Base-by-base conservation (phyloP, 2,329 filamentous ascomycete species). In the Colletotrichum horii region DNA sequence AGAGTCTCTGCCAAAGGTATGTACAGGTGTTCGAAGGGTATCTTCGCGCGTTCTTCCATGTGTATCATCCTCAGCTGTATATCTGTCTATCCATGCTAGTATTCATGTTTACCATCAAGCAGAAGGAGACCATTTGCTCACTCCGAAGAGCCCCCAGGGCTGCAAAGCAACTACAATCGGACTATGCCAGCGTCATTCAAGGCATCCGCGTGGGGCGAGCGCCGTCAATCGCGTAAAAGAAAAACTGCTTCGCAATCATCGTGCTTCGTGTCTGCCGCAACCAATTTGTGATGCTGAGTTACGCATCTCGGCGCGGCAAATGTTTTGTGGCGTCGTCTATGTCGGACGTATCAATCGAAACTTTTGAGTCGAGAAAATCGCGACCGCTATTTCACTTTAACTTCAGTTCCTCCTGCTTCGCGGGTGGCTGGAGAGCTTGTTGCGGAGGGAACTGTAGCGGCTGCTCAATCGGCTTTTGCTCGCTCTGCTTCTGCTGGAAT, bases 401-500 rank as follows among this genome's bases (percentile, higher is more conserved):
- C 38, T 72, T 75, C 15, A 75, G 19, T 6, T 75, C 68, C 26
- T 72, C 68, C 15, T 66, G 72, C 4, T 24, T 22, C 12, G 62
- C 38, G n/a, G 60, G 28, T 4, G 64, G 58, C 6, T 55, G 52
- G 11, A 66, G n/a, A 56, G 36, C 68, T 22, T 66, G 68, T 16
- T 75, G 72, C 7, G 38, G 55, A 14, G 62, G 55, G 12, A 66
- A 15, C 5, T 66, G 55, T 30, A 66, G 28, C 14, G 61, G 34
- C 16, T 72, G 62, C 1, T 38, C 68, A 4, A 16, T 69, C 14
- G 36, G 67, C 19, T 38, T 66, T n/a, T 74, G 48, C 9, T 84
- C 84, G 70, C 87, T 83, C 32, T 79, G 76, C 26, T 82, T 79
- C 8, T 79, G 75, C 60, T 79, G 78, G 9, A 78, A 30, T n/a